phyloP scores from a whole-genome alignment of 768 basidiomycete species.

The Tylopilus cervinicoccineus region DNA sequence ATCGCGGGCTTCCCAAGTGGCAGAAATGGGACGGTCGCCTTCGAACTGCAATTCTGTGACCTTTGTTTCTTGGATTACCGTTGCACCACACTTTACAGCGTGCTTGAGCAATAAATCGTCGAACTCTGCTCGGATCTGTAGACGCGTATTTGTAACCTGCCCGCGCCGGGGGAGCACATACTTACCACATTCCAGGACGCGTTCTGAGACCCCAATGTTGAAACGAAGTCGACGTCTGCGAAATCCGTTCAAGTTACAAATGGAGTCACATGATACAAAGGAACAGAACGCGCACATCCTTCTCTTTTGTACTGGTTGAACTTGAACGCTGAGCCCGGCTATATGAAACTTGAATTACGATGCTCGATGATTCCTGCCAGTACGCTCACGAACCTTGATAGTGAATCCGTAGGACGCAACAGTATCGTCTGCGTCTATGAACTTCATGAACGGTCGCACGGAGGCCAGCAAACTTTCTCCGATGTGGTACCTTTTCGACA shows the following conservation, averaged over 20 bases:
- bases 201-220: neutral
- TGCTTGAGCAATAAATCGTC: conserved; percentile 1
- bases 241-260: neutral
- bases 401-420: conserved; percentile 9
- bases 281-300: conserved; percentile 2
- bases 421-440: conserved; percentile 7
- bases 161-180: neutral
- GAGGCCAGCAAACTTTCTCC: conserved; percentile 13
- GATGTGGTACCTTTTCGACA: conserved; percentile 11
- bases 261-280: too few species aligned
- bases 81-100: neutral
- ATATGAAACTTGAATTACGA: neutral
- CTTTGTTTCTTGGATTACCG: conserved; percentile 3
- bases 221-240: conserved; percentile 7
- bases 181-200: conserved; percentile 7
- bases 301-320: conserved; percentile 13
- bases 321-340: conserved; percentile 10
- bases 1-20: neutral
- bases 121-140: conserved; percentile 5
- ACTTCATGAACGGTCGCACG: conserved; percentile 5
- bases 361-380: too few species aligned
- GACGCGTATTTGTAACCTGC: too few species aligned
- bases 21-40: neutral
- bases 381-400: conserved; percentile 9
- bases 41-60: conserved; percentile 5